phyloP scores from a whole-genome alignment of 2,329 filamentous ascomycete genomes.

The Trichoderma arundinaceum region DNA sequence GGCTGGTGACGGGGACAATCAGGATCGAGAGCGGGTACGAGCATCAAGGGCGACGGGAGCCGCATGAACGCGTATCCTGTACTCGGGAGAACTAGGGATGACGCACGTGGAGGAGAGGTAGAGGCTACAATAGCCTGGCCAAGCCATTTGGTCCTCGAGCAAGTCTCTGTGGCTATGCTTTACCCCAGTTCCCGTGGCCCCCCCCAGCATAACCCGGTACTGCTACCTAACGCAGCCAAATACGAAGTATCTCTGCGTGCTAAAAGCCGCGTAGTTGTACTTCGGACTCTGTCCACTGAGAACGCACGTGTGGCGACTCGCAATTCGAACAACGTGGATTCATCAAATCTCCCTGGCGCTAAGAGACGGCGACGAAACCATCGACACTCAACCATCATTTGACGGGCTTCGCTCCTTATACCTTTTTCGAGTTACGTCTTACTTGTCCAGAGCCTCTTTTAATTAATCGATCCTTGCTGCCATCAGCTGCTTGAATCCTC shows the following conservation, averaged over 20 bases:
- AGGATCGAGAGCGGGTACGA: background rate
- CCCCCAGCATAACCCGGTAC: background rate
- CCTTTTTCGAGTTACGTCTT: constrained; percentile 30
- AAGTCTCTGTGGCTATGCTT: constrained; percentile 24
- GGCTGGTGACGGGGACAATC: constrained; percentile 18
- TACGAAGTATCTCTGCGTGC: constrained; percentile 12
- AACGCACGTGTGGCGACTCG: constrained; percentile 25
- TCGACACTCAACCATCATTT: constrained; percentile 22
- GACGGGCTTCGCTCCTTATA: constrained; percentile 28
- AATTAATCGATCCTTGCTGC: constrained; percentile 27
- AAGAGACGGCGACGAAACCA: constrained; percentile 15
- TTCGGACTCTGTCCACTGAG: background rate
- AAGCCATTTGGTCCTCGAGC: background rate
- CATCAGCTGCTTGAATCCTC: constrained; percentile 19
- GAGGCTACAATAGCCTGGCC: background rate
- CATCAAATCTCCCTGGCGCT: constrained; percentile 27
- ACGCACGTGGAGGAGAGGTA: background rate
- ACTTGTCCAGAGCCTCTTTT: constrained; percentile 20
- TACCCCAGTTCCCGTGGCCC: constrained; percentile 1
- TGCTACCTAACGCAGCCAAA: background rate
- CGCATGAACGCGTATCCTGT: background rate
- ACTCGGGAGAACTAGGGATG: background rate
- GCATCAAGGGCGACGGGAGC: background rate
- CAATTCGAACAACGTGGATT: constrained; percentile 30
- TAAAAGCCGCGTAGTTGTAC: background rate